These are phyloP conservation scores for Jackrogersella minutella DNA, from an alignment of 495 filamentous ascomycete species.

Conservation along the genomic window DNA sequence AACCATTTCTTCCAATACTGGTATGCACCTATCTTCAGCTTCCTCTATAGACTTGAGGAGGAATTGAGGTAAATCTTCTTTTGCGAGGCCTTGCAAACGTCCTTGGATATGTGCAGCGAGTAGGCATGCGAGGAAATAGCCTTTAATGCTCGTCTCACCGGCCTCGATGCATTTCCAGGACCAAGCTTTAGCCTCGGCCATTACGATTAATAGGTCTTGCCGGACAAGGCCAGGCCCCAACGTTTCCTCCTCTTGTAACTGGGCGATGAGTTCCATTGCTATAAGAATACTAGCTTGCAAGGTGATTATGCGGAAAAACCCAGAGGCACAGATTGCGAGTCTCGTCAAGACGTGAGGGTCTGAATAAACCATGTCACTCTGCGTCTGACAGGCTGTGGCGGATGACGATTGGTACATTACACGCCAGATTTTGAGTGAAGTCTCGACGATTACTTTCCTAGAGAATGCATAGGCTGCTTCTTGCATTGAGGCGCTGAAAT, in stretches of 20 bases:
- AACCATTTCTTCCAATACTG: constrained; percentile 53
- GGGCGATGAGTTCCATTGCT: constrained; percentile 55
- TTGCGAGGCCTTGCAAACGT: constrained; percentile 41
- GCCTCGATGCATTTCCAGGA: constrained; percentile 51
- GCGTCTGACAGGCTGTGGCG: constrained; percentile 32
- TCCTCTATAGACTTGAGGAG: constrained; percentile 41
- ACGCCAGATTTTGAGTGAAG: constrained; percentile 53
- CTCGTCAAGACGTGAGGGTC: constrained; percentile 51
- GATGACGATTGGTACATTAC: constrained; percentile 20
- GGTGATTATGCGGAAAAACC: constrained; percentile 55
- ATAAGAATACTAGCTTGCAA: constrained; percentile 57
- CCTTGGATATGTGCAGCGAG: constrained; percentile 57
- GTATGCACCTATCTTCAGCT: constrained; percentile 39
- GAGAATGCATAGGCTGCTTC: constrained; percentile 57
- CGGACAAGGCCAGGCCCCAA: constrained; percentile 51
- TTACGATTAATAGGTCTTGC: constrained; percentile 57
- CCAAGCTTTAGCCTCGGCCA: constrained; percentile 59
- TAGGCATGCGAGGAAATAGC: constrained; percentile 55
- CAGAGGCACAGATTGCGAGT: constrained; percentile 55
- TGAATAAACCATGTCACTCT: constrained; percentile 21
- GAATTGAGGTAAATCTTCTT: constrained; percentile 38
- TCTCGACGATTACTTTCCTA: constrained; percentile 56
- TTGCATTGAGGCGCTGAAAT: constrained; percentile 43
- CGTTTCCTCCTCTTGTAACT: constrained; percentile 59
- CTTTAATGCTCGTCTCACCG: constrained; percentile 67